A percentile compares a stretch with the other conserved stretches of the same genome.
phyloP scores from a whole-genome alignment of 305 asterid genomes.

The Fraxinus latifolia region DNA sequence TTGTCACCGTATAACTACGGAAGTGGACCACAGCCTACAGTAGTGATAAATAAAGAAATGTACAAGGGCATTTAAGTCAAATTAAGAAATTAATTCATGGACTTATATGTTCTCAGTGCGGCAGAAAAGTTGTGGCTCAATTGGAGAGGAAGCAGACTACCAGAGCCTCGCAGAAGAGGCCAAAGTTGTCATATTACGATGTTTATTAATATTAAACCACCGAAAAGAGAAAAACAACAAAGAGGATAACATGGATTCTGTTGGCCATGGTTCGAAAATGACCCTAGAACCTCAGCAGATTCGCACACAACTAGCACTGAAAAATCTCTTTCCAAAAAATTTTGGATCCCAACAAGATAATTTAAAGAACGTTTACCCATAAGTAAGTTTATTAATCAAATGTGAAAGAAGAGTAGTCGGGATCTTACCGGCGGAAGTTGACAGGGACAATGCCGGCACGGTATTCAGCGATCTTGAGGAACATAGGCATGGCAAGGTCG shows the following conservation, averaged over 20 bases:
- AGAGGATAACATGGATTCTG: constrained; percentile 23
- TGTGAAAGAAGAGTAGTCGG: not conserved
- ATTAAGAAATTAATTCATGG: not conserved
- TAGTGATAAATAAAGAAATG: not conserved
- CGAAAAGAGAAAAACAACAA: not conserved
- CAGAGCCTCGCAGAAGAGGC: not conserved
- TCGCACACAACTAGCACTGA: constrained; percentile 17
- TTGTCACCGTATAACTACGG: not conserved
- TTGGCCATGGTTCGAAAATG: constrained; percentile 16
- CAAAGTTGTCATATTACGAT: constrained; percentile 20
- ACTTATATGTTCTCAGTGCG: not conserved
- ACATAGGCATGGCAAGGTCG: constrained; percentile 55
- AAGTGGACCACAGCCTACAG: not conserved
- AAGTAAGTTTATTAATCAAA: not conserved
- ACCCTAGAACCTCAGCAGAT: constrained; percentile 11
- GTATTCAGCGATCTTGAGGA: constrained; percentile 45
- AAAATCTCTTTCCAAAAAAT: not conserved
- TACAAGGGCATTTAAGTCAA: not conserved
- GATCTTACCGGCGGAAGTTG: constrained; percentile 42
- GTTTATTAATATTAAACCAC: not conserved
- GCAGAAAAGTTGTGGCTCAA: not conserved
- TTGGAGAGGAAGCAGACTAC: not conserved
- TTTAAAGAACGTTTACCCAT: not conserved
- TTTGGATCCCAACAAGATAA: not conserved
- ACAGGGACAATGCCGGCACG: constrained; percentile 59